Base-by-base conservation (phyloP, 768 basidiomycete genomes). In the Fomitopsis pulvina region DNA sequence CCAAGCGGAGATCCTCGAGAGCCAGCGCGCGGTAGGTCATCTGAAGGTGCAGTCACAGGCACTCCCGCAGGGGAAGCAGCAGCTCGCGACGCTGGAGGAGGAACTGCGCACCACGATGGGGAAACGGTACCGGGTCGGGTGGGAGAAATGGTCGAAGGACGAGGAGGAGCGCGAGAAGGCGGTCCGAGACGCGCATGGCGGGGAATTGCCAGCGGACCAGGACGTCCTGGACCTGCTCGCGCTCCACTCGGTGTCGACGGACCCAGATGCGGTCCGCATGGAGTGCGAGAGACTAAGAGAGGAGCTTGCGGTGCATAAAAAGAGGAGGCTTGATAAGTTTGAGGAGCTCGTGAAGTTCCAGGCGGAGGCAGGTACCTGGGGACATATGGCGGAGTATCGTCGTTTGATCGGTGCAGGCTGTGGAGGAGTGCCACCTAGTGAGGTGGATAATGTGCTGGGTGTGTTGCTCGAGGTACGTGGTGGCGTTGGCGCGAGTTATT, bases 131-230 rank as follows among this genome's bases (percentile, higher is more conserved):
- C 77, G 88, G 44, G 61, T 86, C 22, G 95, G 93, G 2, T 97
- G 87, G 85, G 91, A 95, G 64, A 89, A 87, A 58, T 98, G 95
- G 93, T 69, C 88, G 20, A 83, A 83, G 56, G 86, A 87, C 50
- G 90, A 97, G 68, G 86, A 90, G 61, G 71, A 70, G 28, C 76
- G 93, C 24, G 92, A 95, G 68, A 78, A 72, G 52, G 65, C 66
- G 1, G 81, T 90, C 55, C 77, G 84, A 42, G 80, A 80, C 34
- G 79, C 72, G 1, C 76, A 79, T 0, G 75, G 76, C 45, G 87
- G 86, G 4, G 71, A 78, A 44, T 66, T 83, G 48, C 76, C 73
- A 16, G 76, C 73, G n/a, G 67, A 69, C 30, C 57, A 57, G 47
- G 57, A 59, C 12, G 48, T 61, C 25, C 74, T 77, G 16, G 89